Evolutionary conservation across 2,329 filamentous ascomycete species (phyloP).

Genomic region (Boeremia lycopersici): DNA sequence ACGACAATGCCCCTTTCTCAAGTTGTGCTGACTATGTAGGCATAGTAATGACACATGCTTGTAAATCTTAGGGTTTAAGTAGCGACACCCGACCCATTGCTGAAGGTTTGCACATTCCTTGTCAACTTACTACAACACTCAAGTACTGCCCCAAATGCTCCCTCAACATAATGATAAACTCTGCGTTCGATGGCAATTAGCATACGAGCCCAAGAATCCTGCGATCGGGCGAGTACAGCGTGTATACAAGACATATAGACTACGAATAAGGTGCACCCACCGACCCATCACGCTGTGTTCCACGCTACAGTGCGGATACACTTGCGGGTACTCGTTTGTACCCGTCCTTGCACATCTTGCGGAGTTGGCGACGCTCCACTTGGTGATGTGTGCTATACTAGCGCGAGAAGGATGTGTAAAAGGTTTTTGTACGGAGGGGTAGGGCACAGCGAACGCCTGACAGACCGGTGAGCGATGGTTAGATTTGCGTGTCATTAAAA

Average conservation of each 20-base stretch:
- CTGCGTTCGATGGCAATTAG: background rate
- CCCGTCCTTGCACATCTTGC: conserved; percentile 15
- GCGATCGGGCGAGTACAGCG: conserved; percentile 7
- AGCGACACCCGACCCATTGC: too few relatives aligned
- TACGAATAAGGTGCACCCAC: conserved; percentile 4
- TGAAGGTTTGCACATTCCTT: too few relatives aligned
- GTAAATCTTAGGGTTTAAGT: too few relatives aligned
- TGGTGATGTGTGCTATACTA: conserved; percentile 2
- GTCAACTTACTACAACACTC: too few relatives aligned
- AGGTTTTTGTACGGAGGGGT: conserved; percentile 10
- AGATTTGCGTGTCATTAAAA: background rate
- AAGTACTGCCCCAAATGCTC: too few relatives aligned
- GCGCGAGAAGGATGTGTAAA: conserved; percentile 11
- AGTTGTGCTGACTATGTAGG: background rate
- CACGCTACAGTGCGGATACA: conserved; percentile 14
- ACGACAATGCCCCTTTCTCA: background rate
- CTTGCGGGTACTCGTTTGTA: conserved; percentile 10
- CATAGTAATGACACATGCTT: background rate
- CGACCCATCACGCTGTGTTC: conserved; percentile 9
- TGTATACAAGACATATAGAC: conserved; percentile 6
- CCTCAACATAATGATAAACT: background rate
- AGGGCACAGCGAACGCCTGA: background rate
- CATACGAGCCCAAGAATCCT: background rate
- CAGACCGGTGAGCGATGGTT: background rate
- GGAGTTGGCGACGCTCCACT: conserved; percentile 9